Base-by-base conservation (phyloP, 2,329 filamentous ascomycete genomes). In the Fusarium verticillioides region DNA sequence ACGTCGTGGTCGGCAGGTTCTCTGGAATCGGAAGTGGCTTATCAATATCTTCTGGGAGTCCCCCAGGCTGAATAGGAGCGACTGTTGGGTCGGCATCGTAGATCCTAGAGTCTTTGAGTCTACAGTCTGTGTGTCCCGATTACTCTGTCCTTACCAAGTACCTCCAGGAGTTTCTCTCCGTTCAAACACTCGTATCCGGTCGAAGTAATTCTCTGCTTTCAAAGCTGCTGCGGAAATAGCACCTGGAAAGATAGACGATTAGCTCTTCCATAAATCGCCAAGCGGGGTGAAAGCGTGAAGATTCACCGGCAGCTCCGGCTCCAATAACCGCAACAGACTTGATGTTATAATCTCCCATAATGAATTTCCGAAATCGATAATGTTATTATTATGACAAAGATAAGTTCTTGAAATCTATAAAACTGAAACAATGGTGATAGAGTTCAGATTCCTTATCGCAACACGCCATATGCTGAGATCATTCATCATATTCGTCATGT, bases 171-270 rank as follows among this genome's bases (percentile, higher is more conserved):
- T 80, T 54, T 83, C 84, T 21, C 85, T 77, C 15, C 82, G 74
- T 61, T 87, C 83, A 76, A 84, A 86, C 0, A 86, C 82, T 4
- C 77, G 78, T 13, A 85, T 84, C 1, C 73, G 74, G 13, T 85
- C 81, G 73, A 84, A 86, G 49, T 81, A 84, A 15, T 83, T 81
- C 72, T 86, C 85, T 0, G 84, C 82, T 36, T 84, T 81, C 18
- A 88, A 79, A 3, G 86, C 85, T 0, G 85, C 84, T 1, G 85
- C 85, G 0, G 86, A 83, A 4, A 85, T 78, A 5, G 85, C 83
- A n/a, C 86, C 86, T 87, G 4, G 0, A 4, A 18, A n/a, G 23
- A 9, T 7, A 13, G 32, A 21, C 19, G 10, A n/a, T 69, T 13
- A 53, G 28, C 16, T 7, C 3, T 16, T 7, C 5, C 4, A 8